A percentile compares a stretch with the other conserved stretches of the same genome.
These are phyloP conservation scores for Pythium pyrilobum DNA, from an alignment of 352 stramenopile species.

Conservation along the genomic window DNA sequence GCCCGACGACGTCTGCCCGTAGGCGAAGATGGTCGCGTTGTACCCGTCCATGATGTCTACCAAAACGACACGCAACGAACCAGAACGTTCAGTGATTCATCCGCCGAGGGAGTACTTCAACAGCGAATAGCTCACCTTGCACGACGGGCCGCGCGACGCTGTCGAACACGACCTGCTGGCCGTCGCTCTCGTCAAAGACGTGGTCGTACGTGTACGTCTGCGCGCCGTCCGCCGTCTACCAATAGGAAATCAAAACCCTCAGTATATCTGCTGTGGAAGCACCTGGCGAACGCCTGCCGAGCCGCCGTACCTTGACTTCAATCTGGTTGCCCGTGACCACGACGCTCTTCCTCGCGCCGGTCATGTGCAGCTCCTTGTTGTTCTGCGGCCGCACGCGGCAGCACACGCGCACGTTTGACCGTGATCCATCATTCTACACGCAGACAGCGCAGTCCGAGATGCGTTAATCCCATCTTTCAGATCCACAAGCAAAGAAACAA, in stretches of 20 bases:
- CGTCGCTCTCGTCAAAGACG: constrained; percentile 79
- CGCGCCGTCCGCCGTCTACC: constrained; percentile 40
- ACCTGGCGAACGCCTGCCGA: not conserved
- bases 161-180: constrained; percentile 88
- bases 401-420: constrained; percentile 73
- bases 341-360: constrained; percentile 47
- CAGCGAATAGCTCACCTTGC: constrained; percentile 43
- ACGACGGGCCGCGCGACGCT: constrained; percentile 84
- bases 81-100: too few species aligned
- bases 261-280: constrained; percentile 7
- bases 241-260: not conserved
- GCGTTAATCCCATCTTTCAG: not conserved
- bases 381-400: constrained; percentile 82
- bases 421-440: constrained; percentile 14
- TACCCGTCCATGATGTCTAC: constrained; percentile 90
- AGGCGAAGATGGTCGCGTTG: constrained; percentile 93
- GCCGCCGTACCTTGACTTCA: constrained; percentile 50
- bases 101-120: too few species aligned
- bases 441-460: not conserved
- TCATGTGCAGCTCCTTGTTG: constrained; percentile 68
- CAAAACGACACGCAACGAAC: constrained; percentile 10
- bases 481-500: not conserved
- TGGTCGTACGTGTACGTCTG: constrained; percentile 89
- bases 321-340: constrained; percentile 42
- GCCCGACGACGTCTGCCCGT: constrained; percentile 87